Evolutionary conservation across 2,329 filamentous ascomycete genomes (phyloP).

Genomic region (Neurospora crassa): DNA sequence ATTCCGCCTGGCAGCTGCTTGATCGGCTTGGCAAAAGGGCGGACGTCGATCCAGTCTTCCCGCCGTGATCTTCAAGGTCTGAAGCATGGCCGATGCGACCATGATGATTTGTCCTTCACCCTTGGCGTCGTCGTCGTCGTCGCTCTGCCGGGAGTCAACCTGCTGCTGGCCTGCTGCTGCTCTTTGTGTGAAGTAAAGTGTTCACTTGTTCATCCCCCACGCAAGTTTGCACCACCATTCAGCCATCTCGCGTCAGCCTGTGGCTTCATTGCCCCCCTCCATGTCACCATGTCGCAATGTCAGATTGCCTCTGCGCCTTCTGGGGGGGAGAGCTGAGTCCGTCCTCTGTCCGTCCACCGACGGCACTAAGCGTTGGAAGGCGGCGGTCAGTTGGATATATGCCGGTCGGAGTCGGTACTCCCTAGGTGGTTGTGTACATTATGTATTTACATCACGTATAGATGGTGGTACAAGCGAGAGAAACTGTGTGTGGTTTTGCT

Average conservation of each 20-base stretch:
- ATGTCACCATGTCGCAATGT: neutral
- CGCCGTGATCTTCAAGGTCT: neutral
- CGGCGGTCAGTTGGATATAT: neutral
- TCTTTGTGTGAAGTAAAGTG: neutral
- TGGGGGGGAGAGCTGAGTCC: neutral
- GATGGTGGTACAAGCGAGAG: neutral
- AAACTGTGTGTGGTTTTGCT: neutral
- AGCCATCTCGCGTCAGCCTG: slow-evolving; percentile 12
- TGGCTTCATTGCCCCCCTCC: neutral
- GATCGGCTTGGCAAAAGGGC: neutral
- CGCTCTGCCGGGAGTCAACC: neutral
- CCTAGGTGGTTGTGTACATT: neutral
- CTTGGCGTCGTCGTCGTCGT: neutral
- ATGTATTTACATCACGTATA: neutral
- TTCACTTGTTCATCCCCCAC: neutral
- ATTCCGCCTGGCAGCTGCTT: slow-evolving; percentile 4
- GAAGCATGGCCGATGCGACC: neutral
- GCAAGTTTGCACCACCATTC: slow-evolving; percentile 10
- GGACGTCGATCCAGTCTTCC: neutral
- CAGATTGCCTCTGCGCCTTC: neutral
- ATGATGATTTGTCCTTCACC: neutral
- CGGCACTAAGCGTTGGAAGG: neutral
- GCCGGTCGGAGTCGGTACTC: neutral
- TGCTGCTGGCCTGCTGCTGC: too few species aligned
- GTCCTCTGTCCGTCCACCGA: neutral